Base-by-base conservation (phyloP, 2,329 filamentous ascomycete genomes). In the Chrysoporthe cubensis region DNA sequence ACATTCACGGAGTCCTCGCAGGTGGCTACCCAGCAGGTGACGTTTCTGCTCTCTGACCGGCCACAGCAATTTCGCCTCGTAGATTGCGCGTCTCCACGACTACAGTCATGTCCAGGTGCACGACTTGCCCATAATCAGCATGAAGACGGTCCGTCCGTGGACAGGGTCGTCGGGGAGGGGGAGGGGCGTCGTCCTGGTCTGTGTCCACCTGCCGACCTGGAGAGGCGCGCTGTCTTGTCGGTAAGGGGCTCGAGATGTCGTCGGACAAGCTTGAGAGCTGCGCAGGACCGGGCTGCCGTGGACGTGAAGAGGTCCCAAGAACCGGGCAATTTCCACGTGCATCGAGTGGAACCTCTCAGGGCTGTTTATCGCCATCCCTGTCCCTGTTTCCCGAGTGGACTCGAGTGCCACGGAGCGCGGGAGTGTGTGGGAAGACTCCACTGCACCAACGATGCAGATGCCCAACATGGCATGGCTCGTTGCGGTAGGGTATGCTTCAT, bases 31-130 rank as follows among this genome's bases (percentile, higher is more conserved):
- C 50, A 59, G 62, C 63, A 42, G 34, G 61, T 64, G 52, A 37
- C 43, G 62, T 34, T 37, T 26, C 34, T 43, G 34, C 37, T 62
- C n/a, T 13, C 34, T 34, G 56, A 57, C 26, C 44, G 44, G 48
- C 62, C 37, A n/a, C 56, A 37, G 61, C 18, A 69, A 69, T 69
- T 21, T 69, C 61, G 65, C 42, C 54, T 59, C 62, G 61, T 57
- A 68, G 66, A 68, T 66, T 68, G 63, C 66, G 26, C 50, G 66
- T 62, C 62, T 21, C 66, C 66, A 65, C 62, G 66, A 50, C 14
- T 48, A 32, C 59, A 62, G 34, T 42, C 43, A 37, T 58, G n/a
- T 26, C n/a, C 37, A 9, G 37, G 18, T 43, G 57, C 4, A 26
- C 7, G 40, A 66, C 37, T 42, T 40, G 42, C 21, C 63, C 58